These are phyloP conservation scores for Aspergillus neoniger DNA, from an alignment of 2,329 filamentous ascomycete genomes.

Conservation along the genomic window DNA sequence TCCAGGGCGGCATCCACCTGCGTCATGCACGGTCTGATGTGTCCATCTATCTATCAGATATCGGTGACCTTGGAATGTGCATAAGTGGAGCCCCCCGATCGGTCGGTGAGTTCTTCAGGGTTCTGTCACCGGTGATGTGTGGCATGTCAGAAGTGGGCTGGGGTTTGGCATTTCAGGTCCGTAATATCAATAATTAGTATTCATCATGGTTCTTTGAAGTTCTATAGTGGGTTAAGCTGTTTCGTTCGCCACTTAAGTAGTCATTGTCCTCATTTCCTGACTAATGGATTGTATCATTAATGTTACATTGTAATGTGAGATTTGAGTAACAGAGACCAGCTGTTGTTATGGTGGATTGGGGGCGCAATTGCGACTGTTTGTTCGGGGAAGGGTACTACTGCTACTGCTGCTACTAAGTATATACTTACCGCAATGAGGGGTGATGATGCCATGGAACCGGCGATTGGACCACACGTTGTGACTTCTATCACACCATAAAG, in stretches of 20 bases:
- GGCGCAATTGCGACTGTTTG: too few species aligned
- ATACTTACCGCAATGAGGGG: neutral
- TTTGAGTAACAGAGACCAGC: too few species aligned
- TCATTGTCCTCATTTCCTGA: too few species aligned
- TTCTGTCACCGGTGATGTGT: neutral
- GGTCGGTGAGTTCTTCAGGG: neutral
- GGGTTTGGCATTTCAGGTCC: neutral
- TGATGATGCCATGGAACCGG: neutral
- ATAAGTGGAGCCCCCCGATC: conserved; percentile 4
- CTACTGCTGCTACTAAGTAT: too few species aligned
- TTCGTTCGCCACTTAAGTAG: too few species aligned
- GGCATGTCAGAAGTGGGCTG: neutral
- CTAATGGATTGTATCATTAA: too few species aligned
- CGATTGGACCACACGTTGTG: neutral
- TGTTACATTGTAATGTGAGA: too few species aligned
- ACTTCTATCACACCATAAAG: too few species aligned
- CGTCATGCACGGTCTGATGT: conserved; percentile 6
- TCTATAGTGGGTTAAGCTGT: too few species aligned
- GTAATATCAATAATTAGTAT: neutral
- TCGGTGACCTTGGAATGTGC: conserved; percentile 7
- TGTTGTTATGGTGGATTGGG: too few species aligned
- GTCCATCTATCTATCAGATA: conserved; percentile 1
- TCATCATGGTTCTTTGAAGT: too few species aligned
- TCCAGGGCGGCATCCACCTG: conserved; percentile 5
- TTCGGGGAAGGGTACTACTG: too few species aligned